Evolutionary conservation across 169 alveolate species (phyloP).

Genomic region (Cryptosporidium viatorum): DNA sequence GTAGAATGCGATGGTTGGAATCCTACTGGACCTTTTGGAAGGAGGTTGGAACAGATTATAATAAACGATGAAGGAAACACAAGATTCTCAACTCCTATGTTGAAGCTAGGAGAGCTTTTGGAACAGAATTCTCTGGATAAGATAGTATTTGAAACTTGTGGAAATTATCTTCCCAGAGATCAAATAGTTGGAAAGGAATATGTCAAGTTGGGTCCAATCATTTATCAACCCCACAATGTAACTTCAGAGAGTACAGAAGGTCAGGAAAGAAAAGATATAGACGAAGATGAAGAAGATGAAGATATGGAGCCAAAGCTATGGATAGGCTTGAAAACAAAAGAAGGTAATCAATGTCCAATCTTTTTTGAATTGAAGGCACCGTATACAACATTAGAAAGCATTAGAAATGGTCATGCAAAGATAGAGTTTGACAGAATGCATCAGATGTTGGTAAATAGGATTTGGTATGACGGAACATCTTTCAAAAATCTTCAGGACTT

Average conservation of each 20-base stretch:
- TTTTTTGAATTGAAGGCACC: conserved; percentile 65
- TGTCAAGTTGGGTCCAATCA: conserved; percentile 63
- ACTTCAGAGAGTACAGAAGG: not conserved
- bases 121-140: conserved; percentile 40
- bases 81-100: not conserved
- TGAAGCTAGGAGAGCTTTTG: conserved; percentile 18
- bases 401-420: conserved; percentile 57
- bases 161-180: conserved; percentile 52
- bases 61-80: conserved; percentile 5
- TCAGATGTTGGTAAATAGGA: conserved; percentile 72
- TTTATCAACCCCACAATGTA: conserved; percentile 32
- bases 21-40: conserved; percentile 81
- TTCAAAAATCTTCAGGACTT: conserved; percentile 73
- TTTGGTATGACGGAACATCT: conserved; percentile 75
- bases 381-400: conserved; percentile 41
- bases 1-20: conserved; percentile 82
- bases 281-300: conserved; percentile 22
- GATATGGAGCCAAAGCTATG: conserved; percentile 71
- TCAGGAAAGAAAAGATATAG: not conserved
- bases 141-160: conserved; percentile 61
- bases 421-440: conserved; percentile 70
- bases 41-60: conserved; percentile 72
- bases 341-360: conserved; percentile 55
- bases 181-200: conserved; percentile 47
- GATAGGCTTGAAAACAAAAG: conserved; percentile 76